Conservation (phyloP, 1,284 basidiomycete genomes). For the Pholiota adiposa region DNA sequence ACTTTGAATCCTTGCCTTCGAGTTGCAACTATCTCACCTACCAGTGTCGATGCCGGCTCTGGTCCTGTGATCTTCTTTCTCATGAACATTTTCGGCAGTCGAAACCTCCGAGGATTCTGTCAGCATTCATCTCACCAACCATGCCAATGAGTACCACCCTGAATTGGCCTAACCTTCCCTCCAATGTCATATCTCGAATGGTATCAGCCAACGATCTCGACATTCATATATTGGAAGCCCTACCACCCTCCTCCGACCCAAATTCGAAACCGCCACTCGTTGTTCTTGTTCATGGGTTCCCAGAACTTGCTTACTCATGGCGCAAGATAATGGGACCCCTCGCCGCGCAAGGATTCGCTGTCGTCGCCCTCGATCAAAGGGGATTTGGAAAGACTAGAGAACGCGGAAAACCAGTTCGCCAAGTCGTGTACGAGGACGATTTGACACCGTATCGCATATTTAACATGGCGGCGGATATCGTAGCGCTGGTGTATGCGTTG, state of each 20-base stretch:
- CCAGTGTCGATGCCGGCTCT: background rate
- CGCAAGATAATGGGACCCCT: constrained; percentile 58
- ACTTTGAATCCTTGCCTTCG: background rate
- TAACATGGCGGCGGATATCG: constrained; percentile 55
- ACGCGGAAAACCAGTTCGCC: constrained; percentile 12
- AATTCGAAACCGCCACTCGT: constrained; percentile 46
- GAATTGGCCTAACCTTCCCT: constrained; percentile 23
- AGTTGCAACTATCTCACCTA: background rate
- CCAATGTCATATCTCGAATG: constrained; percentile 28
- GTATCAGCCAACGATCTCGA: constrained; percentile 45
- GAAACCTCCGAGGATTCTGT: background rate
- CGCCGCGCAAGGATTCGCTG: constrained; percentile 49
- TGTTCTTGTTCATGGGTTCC: constrained; percentile 68
- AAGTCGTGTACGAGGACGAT: constrained; percentile 50
- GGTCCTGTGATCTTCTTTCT: background rate
- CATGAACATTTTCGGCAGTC: background rate
- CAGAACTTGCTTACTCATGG: constrained; percentile 69
- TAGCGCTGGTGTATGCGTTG: constrained; percentile 54
- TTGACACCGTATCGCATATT: constrained; percentile 51
- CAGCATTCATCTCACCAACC: background rate
- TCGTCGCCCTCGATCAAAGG: constrained; percentile 57
- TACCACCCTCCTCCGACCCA: constrained; percentile 24
- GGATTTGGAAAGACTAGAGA: constrained; percentile 49
- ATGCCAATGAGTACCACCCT: background rate
- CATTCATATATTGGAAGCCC: constrained; percentile 56